A percentile compares a stretch with the other conserved stretches of the same genome.
These are phyloP conservation scores for Chrysoporthe austroafricana DNA, from an alignment of 2,329 filamentous ascomycete species.

Conservation along the genomic window DNA sequence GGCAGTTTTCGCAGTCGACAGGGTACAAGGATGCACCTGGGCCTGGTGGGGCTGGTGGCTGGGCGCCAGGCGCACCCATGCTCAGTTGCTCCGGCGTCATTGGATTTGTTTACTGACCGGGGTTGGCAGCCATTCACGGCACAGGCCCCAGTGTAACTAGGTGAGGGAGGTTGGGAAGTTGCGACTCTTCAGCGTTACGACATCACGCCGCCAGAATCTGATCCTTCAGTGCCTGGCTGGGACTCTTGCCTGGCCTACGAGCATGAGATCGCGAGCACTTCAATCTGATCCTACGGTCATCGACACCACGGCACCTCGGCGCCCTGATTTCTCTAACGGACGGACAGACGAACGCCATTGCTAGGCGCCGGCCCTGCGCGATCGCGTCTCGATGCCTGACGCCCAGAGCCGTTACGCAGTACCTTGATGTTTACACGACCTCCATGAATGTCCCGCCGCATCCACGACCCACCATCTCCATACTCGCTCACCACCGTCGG, in stretches of 20 bases:
- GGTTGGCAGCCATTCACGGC: slow-evolving; percentile 19
- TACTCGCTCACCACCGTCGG: not conserved
- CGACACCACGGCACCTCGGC: not conserved
- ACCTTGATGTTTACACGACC: slow-evolving; percentile 28
- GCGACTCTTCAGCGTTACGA: not conserved
- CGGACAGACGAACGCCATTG: slow-evolving; percentile 8
- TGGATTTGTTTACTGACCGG: slow-evolving; percentile 28
- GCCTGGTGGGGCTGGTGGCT: slow-evolving; percentile 18
- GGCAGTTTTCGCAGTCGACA: not conserved
- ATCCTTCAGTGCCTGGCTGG: not conserved
- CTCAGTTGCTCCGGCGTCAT: slow-evolving; percentile 30
- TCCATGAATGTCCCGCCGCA: slow-evolving; percentile 21
- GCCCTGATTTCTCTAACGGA: not conserved
- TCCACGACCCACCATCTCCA: slow-evolving; percentile 1
- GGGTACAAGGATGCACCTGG: slow-evolving; percentile 1
- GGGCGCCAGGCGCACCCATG: slow-evolving; percentile 15
- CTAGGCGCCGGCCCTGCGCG: slow-evolving; percentile 18
- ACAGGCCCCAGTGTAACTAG: slow-evolving; percentile 20
- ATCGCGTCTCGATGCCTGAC: slow-evolving; percentile 16
- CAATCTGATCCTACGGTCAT: slow-evolving; percentile 13
- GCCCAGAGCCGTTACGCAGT: slow-evolving; percentile 7
- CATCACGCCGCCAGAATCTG: not conserved
- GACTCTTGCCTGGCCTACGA: slow-evolving; percentile 11
- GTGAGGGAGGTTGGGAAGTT: slow-evolving; percentile 25
- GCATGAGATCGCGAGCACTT: slow-evolving; percentile 23